Percentiles rank a stretch among this genome's conserved stretches.
phyloP scores from a whole-genome alignment of 2,329 filamentous ascomycete genomes.

The Fusarium sp. region DNA sequence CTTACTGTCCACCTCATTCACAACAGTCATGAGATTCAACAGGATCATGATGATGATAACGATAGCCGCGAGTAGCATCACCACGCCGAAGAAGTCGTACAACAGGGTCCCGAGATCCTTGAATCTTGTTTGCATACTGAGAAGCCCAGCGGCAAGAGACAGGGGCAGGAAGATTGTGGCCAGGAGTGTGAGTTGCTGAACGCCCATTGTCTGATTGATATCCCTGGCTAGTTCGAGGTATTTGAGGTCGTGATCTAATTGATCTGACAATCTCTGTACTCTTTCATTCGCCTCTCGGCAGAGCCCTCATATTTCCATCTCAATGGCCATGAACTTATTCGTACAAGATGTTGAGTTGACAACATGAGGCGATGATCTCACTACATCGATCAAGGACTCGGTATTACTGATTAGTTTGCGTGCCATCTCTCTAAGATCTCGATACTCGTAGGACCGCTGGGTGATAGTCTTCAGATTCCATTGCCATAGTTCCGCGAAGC shows the following conservation, averaged over 20 bases:
- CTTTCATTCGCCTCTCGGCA: fast-evolving
- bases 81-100: background rate
- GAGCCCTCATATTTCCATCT: background rate
- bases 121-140: background rate
- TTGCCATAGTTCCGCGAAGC: background rate
- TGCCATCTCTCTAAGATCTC: background rate
- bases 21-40: fast-evolving
- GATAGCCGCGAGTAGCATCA: background rate
- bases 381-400: background rate
- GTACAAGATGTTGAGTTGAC: fast-evolving
- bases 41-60: background rate
- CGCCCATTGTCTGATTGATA: fast-evolving
- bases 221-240: fast-evolving
- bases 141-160: fast-evolving
- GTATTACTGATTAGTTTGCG: fast-evolving
- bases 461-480: background rate
- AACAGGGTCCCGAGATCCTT: fast-evolving
- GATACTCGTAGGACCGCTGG: fast-evolving
- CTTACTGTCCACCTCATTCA: background rate
- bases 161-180: fast-evolving
- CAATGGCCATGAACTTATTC: background rate
- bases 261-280: fast-evolving
- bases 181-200: fast-evolving
- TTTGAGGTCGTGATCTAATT: fast-evolving
- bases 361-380: fast-evolving